phyloP scores from a whole-genome alignment of 176 grass and related monocot species.

The Musa beccarii region DNA sequence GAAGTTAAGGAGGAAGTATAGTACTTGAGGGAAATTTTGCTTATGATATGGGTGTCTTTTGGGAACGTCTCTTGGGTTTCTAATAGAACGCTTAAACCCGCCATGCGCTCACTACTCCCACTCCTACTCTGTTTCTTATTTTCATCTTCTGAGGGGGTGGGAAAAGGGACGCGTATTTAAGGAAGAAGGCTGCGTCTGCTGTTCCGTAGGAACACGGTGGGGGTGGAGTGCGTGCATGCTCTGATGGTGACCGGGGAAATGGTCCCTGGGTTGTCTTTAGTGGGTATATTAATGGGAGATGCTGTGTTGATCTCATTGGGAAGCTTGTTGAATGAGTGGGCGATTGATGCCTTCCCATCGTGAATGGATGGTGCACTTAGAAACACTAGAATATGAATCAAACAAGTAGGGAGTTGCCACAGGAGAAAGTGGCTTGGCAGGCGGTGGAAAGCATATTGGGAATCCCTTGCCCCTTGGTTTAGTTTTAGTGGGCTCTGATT shows the following conservation, averaged over 20 bases:
- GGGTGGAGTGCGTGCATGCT: not conserved
- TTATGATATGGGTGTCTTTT: slow-evolving; percentile 11
- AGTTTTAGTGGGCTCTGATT: no score
- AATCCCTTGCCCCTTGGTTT: no score
- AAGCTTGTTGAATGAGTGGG: not conserved
- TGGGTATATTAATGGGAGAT: no score
- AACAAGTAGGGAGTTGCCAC: no score
- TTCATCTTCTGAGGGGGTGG: not conserved
- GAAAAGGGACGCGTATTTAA: not conserved
- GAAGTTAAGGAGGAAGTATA: not conserved
- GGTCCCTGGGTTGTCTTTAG: no score
- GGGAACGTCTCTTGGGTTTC: slow-evolving; percentile 2
- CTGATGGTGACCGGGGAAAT: not conserved
- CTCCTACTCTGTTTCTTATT: not conserved
- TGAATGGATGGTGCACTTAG: not conserved
- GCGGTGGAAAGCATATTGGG: no score
- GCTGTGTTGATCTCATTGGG: not conserved
- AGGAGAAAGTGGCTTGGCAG: no score
- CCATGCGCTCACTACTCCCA: not conserved
- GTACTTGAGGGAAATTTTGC: slow-evolving; percentile 18
- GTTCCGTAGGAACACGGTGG: not conserved
- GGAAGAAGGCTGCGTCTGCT: not conserved
- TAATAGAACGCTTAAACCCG: slow-evolving; percentile 23
- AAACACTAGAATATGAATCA: no score
- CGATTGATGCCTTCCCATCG: no score